These are phyloP conservation scores for Saturnispora silvae DNA, from an alignment of 805 yeast species.

Conservation along the genomic window DNA sequence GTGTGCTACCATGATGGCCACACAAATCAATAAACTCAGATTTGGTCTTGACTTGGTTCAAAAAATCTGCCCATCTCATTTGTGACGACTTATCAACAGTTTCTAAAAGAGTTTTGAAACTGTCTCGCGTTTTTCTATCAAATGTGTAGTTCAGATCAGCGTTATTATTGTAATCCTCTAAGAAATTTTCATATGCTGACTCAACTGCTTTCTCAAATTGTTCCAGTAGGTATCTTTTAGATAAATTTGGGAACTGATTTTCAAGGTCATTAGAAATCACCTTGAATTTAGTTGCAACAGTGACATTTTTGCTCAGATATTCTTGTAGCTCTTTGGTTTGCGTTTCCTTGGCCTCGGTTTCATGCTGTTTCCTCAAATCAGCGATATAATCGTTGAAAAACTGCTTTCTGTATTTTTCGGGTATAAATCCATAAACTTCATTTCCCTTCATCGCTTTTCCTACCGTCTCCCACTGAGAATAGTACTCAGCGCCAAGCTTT, in stretches of 20 bases:
- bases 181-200: constrained; percentile 23
- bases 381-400: constrained; percentile 43
- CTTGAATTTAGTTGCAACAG: constrained; percentile 3
- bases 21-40: constrained; percentile 47
- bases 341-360: constrained; percentile 27
- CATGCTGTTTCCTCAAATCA: constrained; percentile 28
- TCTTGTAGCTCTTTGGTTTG: constrained; percentile 45
- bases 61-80: constrained; percentile 50
- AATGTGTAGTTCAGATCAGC: constrained; percentile 35
- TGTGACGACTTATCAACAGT: constrained; percentile 31
- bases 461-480: constrained; percentile 55
- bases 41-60: constrained; percentile 41
- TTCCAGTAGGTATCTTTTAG: constrained; percentile 48
- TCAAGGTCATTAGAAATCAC: constrained; percentile 15
- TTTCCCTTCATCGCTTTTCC: constrained; percentile 50
- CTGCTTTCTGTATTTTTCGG: constrained; percentile 45
- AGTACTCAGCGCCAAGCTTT: constrained; percentile 35
- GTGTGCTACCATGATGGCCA: constrained; percentile 70
- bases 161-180: constrained; percentile 18
- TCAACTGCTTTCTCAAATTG: constrained; percentile 31
- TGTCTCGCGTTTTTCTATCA: constrained; percentile 60
- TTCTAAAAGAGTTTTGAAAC: constrained; percentile 38
- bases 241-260: constrained; percentile 41
- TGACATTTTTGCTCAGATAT: constrained; percentile 27
- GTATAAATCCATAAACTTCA: constrained; percentile 51